Percentiles rank a stretch among this genome's conserved stretches.
phyloP scores from a whole-genome alignment of 495 filamentous ascomycete genomes.

The Aspergillus leporis region DNA sequence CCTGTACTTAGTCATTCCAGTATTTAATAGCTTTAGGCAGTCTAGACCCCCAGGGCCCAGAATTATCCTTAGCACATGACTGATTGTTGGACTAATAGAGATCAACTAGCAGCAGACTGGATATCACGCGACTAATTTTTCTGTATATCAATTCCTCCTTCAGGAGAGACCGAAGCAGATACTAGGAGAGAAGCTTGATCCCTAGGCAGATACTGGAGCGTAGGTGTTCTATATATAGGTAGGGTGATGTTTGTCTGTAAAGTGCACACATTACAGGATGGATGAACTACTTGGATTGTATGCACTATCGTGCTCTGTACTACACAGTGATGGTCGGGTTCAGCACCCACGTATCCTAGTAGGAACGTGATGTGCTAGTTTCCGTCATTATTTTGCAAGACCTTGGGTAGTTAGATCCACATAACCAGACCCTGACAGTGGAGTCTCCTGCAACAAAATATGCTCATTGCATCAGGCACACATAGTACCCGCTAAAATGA shows the following conservation, averaged over 20 bases:
- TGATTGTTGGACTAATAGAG: neutral
- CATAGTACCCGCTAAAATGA: neutral
- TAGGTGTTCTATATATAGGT: constrained; percentile 1
- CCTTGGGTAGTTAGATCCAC: neutral
- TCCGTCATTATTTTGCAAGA: neutral
- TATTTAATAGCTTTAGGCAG: neutral
- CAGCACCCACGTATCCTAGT: too few species aligned
- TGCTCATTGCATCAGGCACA: neutral
- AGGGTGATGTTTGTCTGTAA: too few species aligned
- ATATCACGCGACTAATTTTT: neutral
- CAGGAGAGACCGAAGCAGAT: neutral
- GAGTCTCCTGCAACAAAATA: neutral
- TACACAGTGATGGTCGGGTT: too few species aligned
- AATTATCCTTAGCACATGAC: neutral
- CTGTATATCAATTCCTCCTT: neutral
- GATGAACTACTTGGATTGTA: too few species aligned
- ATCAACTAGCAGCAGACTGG: neutral
- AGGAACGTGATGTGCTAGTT: neutral
- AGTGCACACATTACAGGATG: too few species aligned
- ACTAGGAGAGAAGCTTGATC: neutral
- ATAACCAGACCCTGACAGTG: neutral
- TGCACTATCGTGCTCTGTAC: too few species aligned
- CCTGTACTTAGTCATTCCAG: neutral
- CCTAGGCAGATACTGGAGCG: neutral
- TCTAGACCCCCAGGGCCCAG: neutral